Evolutionary conservation across 805 yeast species (phyloP).

Genomic region (Isabelozyma heimii): DNA sequence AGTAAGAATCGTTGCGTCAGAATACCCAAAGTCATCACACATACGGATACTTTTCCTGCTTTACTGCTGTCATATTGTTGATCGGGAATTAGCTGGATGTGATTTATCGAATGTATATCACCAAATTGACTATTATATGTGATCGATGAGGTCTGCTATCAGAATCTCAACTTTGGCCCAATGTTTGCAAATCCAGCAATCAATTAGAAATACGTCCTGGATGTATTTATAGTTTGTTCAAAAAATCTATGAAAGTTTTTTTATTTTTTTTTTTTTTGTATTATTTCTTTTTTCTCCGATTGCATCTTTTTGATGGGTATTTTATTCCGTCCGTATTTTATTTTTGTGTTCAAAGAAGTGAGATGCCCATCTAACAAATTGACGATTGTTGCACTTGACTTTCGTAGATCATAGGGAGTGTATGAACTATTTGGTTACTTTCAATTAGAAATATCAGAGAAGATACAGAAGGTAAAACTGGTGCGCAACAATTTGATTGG

Average conservation of each 20-base stretch:
- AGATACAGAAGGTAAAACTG: neutral
- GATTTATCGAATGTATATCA: neutral
- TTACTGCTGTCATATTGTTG: neutral
- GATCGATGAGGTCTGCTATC: neutral
- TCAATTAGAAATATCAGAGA: neutral
- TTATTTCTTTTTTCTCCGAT: neutral
- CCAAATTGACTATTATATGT: neutral
- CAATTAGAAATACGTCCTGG: too few species aligned
- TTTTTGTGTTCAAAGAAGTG: too few species aligned
- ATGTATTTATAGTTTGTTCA: neutral
- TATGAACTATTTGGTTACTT: too few species aligned
- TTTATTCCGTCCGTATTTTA: too few species aligned
- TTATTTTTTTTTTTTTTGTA: neutral
- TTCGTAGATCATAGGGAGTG: too few species aligned
- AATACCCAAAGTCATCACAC: neutral
- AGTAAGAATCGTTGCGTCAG: neutral
- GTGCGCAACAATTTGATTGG: neutral
- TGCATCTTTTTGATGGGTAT: neutral
- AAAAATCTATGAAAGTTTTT: too few species aligned
- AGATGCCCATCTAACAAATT: too few species aligned
- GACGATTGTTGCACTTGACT: too few species aligned
- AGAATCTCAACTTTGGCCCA: neutral
- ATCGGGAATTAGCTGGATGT: neutral
- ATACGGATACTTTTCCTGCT: neutral
- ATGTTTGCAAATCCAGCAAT: neutral